Conservation (phyloP, 768 basidiomycete species). For the Cyclocybe aegerita region DNA sequence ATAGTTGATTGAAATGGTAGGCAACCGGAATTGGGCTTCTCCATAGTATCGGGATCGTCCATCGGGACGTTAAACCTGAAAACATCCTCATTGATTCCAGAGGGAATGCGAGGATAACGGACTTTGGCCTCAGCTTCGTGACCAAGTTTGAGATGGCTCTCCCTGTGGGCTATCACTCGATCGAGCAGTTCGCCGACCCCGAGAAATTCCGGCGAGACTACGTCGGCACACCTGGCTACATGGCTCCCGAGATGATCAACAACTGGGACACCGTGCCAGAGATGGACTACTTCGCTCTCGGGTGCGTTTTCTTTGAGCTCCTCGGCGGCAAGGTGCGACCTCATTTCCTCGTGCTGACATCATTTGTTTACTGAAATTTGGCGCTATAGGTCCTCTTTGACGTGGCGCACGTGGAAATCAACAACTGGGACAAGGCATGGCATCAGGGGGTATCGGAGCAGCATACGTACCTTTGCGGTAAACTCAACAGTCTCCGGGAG, state of each 20-base stretch:
- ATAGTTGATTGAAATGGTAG: not conserved
- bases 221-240: not conserved
- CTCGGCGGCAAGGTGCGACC: too few relatives aligned
- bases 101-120: not conserved
- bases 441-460: too few relatives aligned
- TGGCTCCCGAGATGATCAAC: not conserved
- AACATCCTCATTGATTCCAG: conserved; percentile 5
- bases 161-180: not conserved
- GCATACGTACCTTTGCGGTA: too few relatives aligned
- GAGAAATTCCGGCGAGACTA: not conserved
- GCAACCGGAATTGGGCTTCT: not conserved
- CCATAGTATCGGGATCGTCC: conserved; percentile 1
- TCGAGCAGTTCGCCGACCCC: not conserved
- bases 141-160: not conserved
- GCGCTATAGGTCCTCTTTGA: too few relatives aligned
- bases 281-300: not conserved
- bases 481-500: too few relatives aligned
- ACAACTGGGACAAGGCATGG: too few relatives aligned
- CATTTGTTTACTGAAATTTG: too few relatives aligned
- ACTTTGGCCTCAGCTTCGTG: not conserved
- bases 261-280: not conserved
- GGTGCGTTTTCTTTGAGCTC: not conserved
- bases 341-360: too few relatives aligned
- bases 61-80: conserved; percentile 3
- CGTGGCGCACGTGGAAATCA: too few relatives aligned